A percentile compares a stretch with the other conserved stretches of the same genome.
phyloP scores from a whole-genome alignment of 257 asterid genomes.

The Craterostigma plantagineum region DNA sequence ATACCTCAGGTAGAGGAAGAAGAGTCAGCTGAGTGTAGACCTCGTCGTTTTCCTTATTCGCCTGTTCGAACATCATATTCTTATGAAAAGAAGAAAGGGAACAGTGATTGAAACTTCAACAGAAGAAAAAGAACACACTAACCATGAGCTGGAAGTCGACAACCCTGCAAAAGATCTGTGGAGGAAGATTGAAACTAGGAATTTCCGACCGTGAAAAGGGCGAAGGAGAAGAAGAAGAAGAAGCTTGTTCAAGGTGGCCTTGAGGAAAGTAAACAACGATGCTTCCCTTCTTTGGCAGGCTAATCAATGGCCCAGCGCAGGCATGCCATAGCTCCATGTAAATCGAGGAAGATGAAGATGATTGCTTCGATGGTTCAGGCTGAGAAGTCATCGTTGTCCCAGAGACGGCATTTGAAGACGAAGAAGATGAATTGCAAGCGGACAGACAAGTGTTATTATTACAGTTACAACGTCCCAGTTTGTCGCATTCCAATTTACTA shows the following conservation, averaged over 20 bases:
- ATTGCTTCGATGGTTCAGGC: neutral
- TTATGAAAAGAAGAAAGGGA: neutral
- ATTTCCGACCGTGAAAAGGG: constrained; percentile 54
- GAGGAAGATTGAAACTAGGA: constrained; percentile 43
- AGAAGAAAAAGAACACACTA: constrained; percentile 10
- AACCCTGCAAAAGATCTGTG: constrained; percentile 87
- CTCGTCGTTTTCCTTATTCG: constrained; percentile 95
- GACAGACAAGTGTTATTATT: constrained; percentile 22
- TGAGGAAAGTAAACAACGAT: constrained; percentile 90
- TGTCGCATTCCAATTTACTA: constrained; percentile 52
- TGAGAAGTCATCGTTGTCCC: neutral
- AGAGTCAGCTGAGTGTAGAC: constrained; percentile 79
- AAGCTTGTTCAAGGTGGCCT: constrained; percentile 82
- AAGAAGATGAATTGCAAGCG: constrained; percentile 38
- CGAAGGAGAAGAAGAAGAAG: constrained; percentile 51
- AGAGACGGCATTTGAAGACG: constrained; percentile 45
- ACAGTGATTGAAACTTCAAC: neutral
- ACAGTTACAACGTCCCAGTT: constrained; percentile 22
- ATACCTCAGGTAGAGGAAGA: constrained; percentile 79
- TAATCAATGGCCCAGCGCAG: constrained; percentile 90
- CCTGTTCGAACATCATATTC: constrained; percentile 29
- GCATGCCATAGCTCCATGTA: constrained; percentile 92
- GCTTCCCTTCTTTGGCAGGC: constrained; percentile 73
- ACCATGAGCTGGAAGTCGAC: constrained; percentile 77
- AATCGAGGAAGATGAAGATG: constrained; percentile 29